Percentiles rank a stretch among this genome's conserved stretches.
These are phyloP conservation scores for Chytridiales sp. DNA, from an alignment of 371 early-diverging fungal species.

Conservation along the genomic window DNA sequence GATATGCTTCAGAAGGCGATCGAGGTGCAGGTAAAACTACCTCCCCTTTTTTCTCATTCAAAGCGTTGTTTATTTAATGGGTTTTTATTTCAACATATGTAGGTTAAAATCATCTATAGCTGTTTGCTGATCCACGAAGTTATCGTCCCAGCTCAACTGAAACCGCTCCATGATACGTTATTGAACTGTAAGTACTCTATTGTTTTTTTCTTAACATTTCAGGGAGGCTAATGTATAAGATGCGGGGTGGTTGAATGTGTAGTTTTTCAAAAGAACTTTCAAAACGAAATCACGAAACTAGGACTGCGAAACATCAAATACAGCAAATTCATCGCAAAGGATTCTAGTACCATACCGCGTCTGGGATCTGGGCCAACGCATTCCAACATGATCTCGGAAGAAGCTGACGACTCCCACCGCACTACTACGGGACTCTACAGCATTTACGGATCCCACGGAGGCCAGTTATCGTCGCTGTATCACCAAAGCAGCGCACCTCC, in stretches of 20 bases:
- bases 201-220: neutral
- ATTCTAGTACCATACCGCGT: neutral
- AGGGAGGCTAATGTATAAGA: neutral
- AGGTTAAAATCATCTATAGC: constrained; percentile 63
- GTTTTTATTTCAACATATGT: constrained; percentile 6
- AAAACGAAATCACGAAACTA: constrained; percentile 55
- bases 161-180: constrained; percentile 72
- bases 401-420: too few relatives aligned
- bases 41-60: neutral
- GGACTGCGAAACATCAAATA: constrained; percentile 4
- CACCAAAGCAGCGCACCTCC: too few relatives aligned
- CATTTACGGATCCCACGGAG: neutral
- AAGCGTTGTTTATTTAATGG: neutral
- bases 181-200: constrained; percentile 55
- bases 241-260: neutral
- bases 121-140: constrained; percentile 65
- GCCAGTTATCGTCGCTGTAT: too few relatives aligned
- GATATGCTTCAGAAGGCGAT: constrained; percentile 58
- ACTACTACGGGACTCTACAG: neutral
- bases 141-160: constrained; percentile 66
- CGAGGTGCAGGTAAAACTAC: constrained; percentile 59
- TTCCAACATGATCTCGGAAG: too few relatives aligned
- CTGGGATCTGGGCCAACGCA: neutral
- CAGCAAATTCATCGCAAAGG: neutral
- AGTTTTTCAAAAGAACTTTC: constrained; percentile 72